Conservation (phyloP, 2,329 filamentous ascomycete species). For the Cryphonectria japonica region DNA sequence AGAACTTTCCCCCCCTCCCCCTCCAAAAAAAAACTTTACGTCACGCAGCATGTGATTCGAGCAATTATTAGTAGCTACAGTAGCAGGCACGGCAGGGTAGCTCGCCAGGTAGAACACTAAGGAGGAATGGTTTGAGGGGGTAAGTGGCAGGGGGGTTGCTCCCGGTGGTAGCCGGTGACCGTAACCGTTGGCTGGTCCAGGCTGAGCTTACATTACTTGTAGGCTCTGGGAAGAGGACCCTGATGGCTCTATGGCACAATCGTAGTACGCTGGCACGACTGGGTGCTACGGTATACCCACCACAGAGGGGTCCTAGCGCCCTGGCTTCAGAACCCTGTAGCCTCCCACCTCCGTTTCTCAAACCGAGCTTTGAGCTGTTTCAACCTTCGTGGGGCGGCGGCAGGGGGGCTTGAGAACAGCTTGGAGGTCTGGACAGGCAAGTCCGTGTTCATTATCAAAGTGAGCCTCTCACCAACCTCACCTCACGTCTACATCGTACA, state of each 20-base stretch:
- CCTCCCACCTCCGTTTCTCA: not conserved
- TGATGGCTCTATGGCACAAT: too few relatives aligned
- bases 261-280: too few relatives aligned
- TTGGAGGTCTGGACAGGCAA: slow-evolving; percentile 22
- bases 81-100: not conserved
- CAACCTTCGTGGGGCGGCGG: slow-evolving; percentile 1
- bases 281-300: not conserved
- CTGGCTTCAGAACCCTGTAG: not conserved
- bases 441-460: not conserved
- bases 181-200: not conserved
- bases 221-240: not conserved
- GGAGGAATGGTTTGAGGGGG: not conserved
- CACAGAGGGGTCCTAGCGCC: not conserved
- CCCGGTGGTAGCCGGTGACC: not conserved
- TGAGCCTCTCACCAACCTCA: not conserved
- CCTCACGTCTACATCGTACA: not conserved
- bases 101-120: not conserved
- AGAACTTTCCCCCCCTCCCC: not conserved
- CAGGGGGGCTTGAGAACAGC: not conserved
- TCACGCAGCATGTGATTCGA: slow-evolving; percentile 4
- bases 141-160: not conserved
- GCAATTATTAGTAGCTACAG: not conserved
- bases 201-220: not conserved
- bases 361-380: not conserved
- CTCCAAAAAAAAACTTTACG: not conserved